phyloP scores from a whole-genome alignment of 192 early-diverging fungal genomes.

The Entomortierella lignicola region DNA sequence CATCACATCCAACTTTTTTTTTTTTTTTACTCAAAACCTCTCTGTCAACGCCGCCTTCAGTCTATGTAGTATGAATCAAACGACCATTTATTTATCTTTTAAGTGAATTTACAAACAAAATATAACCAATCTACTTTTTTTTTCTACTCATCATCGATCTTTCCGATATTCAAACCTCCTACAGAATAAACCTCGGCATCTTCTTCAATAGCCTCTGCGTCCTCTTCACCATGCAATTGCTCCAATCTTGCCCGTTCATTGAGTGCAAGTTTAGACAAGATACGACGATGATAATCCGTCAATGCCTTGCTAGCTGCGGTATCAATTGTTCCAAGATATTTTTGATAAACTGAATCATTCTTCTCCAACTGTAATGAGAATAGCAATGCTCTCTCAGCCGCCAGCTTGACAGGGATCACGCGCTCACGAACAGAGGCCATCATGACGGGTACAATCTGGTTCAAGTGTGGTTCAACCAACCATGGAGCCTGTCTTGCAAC shows the following conservation, averaged over 20 bases:
- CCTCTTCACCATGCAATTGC: constrained; percentile 45
- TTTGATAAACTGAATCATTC: constrained; percentile 55
- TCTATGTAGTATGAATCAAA: no score
- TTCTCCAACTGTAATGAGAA: constrained; percentile 75
- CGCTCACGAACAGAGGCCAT: constrained; percentile 84
- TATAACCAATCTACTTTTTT: no score
- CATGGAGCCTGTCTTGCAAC: constrained; percentile 56
- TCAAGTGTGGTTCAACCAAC: constrained; percentile 63
- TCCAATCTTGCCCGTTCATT: constrained; percentile 53
- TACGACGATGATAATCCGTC: constrained; percentile 71
- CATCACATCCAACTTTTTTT: no score
- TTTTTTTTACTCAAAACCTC: neutral
- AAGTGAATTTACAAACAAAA: no score
- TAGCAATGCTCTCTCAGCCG: constrained; percentile 84
- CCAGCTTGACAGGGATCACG: constrained; percentile 85
- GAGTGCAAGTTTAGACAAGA: constrained; percentile 58
- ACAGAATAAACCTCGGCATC: constrained; percentile 49
- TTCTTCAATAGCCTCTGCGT: constrained; percentile 50
- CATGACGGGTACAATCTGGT: constrained; percentile 68
- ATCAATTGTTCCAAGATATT: constrained; percentile 58
- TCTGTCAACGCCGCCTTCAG: neutral
- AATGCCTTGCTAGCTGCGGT: constrained; percentile 59
- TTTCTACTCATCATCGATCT: constrained; percentile 36
- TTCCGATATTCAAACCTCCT: constrained; percentile 38
- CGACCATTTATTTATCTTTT: no score